These are phyloP conservation scores for Coemansia sp. DNA, from an alignment of 192 early-diverging fungal species.

Conservation along the genomic window DNA sequence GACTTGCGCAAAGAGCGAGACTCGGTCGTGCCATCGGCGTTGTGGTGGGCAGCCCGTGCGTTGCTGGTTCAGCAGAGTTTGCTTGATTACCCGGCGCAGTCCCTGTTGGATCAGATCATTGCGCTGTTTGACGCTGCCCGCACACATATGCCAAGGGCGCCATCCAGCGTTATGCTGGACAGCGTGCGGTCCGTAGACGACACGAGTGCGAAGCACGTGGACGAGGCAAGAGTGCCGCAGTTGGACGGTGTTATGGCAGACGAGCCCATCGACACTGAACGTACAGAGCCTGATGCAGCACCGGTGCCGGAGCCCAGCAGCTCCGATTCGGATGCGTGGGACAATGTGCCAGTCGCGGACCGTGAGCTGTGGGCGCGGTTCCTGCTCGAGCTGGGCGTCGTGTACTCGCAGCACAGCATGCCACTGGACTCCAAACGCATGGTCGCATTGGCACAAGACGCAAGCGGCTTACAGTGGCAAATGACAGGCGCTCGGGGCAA, in stretches of 20 bases:
- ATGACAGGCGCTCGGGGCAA: slow-evolving; percentile 87
- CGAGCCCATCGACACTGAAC: not conserved
- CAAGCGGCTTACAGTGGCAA: slow-evolving; percentile 79
- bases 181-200: not conserved
- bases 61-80: slow-evolving; percentile 74
- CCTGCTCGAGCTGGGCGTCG: slow-evolving; percentile 77
- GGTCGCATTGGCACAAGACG: slow-evolving; percentile 73
- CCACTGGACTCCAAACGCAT: slow-evolving; percentile 63
- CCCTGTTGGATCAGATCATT: slow-evolving; percentile 59
- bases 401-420: slow-evolving; percentile 75
- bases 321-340: slow-evolving; percentile 10
- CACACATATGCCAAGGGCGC: slow-evolving; percentile 19
- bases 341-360: not conserved
- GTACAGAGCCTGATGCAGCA: not conserved
- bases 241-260: not conserved
- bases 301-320: not conserved
- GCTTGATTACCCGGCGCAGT: slow-evolving; percentile 51
- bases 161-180: slow-evolving; percentile 8
- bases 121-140: slow-evolving; percentile 12
- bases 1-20: slow-evolving; percentile 17
- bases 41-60: slow-evolving; percentile 77
- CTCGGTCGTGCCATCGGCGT: slow-evolving; percentile 30
- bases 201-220: not conserved
- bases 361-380: slow-evolving; percentile 61
- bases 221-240: not conserved